Base-by-base conservation (phyloP, 192 early-diverging fungal genomes). In the Linnemannia schmuckeri region DNA sequence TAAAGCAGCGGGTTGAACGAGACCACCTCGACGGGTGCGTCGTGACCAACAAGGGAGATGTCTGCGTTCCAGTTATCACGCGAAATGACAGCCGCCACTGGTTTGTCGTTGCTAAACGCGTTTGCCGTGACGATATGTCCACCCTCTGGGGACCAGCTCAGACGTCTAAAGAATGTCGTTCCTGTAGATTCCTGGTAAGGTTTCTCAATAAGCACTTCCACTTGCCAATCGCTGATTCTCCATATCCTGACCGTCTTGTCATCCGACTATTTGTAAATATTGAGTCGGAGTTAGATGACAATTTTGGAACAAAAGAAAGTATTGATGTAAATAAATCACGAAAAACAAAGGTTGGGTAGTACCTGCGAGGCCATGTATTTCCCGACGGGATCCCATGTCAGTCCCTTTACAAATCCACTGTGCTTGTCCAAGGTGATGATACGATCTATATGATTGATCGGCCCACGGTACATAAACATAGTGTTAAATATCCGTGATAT, bases 131-230 rank as follows among this genome's bases (percentile, higher is more conserved):
- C 96, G n/a, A 99, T 91, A 82, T 93, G 95, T n/a, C 92, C 92
- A n/a, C 98, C 98, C 76, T 98, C 97, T 4, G 98, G 98, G n/a
- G 96, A 94, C 97, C 97, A 99, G 79, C 95, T 95, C 57, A 98
- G 90, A 33, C 98, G 89, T 13, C 96, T 91, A 76, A 97, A 99
- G 74, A 98, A 97, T 4, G 98, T 98, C 0, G 95, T 95, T 27
- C 95, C 95, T 1, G 95, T 94, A n/a, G 96, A 94, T 76, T 93
- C 91, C 49, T 89, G 75, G 78, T 94, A 98, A 27, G 97, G 97
- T 54, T 91, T 92, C 4, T 83, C 88, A 6, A 99, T 92, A 17
- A 93, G 91, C 4, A 90, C 90, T 80, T 98, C 96, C n/a, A 94
- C 80, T 35, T 88, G 82, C 98, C 98, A 99, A 80, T 98, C 97